Percentiles rank a stretch among this genome's conserved stretches.
Evolutionary conservation across 2,329 filamentous ascomycete genomes (phyloP).

Genomic region (Phoma herbarum): DNA sequence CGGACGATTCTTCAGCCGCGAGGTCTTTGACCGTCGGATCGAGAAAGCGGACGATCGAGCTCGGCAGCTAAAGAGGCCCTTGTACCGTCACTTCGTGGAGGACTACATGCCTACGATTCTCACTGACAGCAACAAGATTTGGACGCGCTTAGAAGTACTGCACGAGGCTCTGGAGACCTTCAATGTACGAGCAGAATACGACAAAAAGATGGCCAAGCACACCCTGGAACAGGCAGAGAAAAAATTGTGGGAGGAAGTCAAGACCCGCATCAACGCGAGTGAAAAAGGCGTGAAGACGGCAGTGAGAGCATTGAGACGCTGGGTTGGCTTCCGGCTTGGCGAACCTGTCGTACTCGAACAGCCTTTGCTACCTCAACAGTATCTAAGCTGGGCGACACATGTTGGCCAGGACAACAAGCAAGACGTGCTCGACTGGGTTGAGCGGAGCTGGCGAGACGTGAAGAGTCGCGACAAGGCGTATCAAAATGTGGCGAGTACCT

Average conservation of each 20-base stretch:
- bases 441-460: conserved; percentile 41
- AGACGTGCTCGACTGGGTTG: conserved; percentile 41
- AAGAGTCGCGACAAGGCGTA: conserved; percentile 41
- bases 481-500: background rate
- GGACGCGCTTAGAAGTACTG: conserved; percentile 58
- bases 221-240: conserved; percentile 52
- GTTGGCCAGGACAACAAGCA: conserved; percentile 23
- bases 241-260: conserved; percentile 57
- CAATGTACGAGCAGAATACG: conserved; percentile 57
- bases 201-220: conserved; percentile 48
- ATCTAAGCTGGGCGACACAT: conserved; percentile 34
- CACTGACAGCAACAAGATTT: conserved; percentile 39
- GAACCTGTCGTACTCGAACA: conserved; percentile 28
- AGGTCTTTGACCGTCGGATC: conserved; percentile 42
- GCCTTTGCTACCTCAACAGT: conserved; percentile 24
- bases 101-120: conserved; percentile 68
- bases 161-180: conserved; percentile 65
- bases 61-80: conserved; percentile 63
- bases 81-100: conserved; percentile 69
- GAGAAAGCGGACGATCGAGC: conserved; percentile 64
- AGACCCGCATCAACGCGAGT: conserved; percentile 46
- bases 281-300: conserved; percentile 35
- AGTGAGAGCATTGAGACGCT: conserved; percentile 46
- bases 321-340: conserved; percentile 43
- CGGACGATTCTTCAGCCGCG: conserved; percentile 67